Evolutionary conservation across 805 yeast genomes (phyloP).

Genomic region (Yamadazyma laniorum): DNA sequence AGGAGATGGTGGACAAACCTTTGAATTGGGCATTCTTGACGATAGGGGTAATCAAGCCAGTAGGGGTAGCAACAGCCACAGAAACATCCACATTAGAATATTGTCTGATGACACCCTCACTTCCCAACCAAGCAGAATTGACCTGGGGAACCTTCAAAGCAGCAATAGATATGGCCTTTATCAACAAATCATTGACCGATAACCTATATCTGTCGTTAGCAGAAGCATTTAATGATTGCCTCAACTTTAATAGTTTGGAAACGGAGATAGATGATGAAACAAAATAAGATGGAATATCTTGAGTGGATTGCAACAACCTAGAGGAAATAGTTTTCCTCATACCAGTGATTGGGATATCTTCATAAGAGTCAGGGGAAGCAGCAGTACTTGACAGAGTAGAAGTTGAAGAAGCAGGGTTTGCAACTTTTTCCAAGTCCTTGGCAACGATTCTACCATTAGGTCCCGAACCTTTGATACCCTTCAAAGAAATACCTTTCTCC

Average conservation of each 20-base stretch:
- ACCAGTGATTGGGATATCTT: constrained; percentile 80
- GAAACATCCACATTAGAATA: constrained; percentile 91
- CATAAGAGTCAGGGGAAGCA: constrained; percentile 58
- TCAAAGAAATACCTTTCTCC: constrained; percentile 86
- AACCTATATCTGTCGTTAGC: constrained; percentile 86
- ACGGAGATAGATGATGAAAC: constrained; percentile 87
- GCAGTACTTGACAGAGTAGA: constrained; percentile 46
- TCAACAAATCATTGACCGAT: constrained; percentile 89
- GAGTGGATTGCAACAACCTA: constrained; percentile 84
- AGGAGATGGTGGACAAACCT: constrained; percentile 82
- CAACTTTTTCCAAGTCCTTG: constrained; percentile 78
- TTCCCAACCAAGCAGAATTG: constrained; percentile 90
- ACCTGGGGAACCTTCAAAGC: constrained; percentile 87
- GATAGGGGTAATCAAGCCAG: constrained; percentile 96
- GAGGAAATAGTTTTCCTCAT: constrained; percentile 94
- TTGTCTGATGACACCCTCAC: constrained; percentile 88
- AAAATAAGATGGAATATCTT: constrained; percentile 85
- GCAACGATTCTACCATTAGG: constrained; percentile 94
- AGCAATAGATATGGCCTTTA: constrained; percentile 94
- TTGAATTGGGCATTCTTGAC: constrained; percentile 82
- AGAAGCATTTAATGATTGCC: constrained; percentile 82
- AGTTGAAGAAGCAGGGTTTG: constrained; percentile 45
- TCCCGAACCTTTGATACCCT: constrained; percentile 86
- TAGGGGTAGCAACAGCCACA: constrained; percentile 97
- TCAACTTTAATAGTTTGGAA: constrained; percentile 83